Evolutionary conservation across 768 basidiomycete genomes (phyloP), one percentile per base, ranked within the genome.

Genomic region (Naganishia vishniacii): DNA sequence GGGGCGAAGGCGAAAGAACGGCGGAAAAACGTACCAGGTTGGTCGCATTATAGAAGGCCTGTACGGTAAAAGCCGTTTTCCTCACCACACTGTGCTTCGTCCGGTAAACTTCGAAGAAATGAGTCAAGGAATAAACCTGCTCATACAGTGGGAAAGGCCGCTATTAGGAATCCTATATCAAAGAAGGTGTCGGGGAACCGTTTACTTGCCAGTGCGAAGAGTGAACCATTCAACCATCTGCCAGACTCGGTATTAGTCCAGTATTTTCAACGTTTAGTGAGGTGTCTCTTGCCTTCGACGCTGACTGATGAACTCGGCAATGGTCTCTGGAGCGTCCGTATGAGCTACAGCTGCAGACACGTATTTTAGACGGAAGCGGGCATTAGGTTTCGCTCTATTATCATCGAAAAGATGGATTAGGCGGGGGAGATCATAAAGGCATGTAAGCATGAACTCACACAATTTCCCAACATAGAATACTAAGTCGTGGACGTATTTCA

Each of bases 301-400:
- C 71, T 97, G 94, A 64, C 83, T 83, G 73, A 95, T 97, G 75
- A 95, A 97, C 77, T 97, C 94, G 3, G 92, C 86, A 16, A 95
- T 83, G 0, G 85, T 82, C 40, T 90, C 87, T 32, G 93, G 93
- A 4, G 94, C 92, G 79, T 98, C 93, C n/a, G 93, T 97, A 45
- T 91, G 83, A 0, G 91, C 93, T 69, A 93, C 91, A 16, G 93
- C 93, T 4, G 74, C 71, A 85, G 83, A 82, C 46, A 77, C 76
- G 59, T 68, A 77, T 64, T 73, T 75, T 23, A 77, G 48, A 0
- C 75, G 69, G 73, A 73, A 77, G 45, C 72, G 72, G 18, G 68
- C 70, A 49, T 72, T 74, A 13, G 70, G 64, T 64, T 77, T 77
- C 0, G 74, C 75, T 7, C 75, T 76, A 20, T 23, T 4, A 37